A percentile compares a stretch with the other conserved stretches of the same genome.
Conservation (phyloP, 2,329 filamentous ascomycete genomes). For the Exophiala lecanii-corni region DNA sequence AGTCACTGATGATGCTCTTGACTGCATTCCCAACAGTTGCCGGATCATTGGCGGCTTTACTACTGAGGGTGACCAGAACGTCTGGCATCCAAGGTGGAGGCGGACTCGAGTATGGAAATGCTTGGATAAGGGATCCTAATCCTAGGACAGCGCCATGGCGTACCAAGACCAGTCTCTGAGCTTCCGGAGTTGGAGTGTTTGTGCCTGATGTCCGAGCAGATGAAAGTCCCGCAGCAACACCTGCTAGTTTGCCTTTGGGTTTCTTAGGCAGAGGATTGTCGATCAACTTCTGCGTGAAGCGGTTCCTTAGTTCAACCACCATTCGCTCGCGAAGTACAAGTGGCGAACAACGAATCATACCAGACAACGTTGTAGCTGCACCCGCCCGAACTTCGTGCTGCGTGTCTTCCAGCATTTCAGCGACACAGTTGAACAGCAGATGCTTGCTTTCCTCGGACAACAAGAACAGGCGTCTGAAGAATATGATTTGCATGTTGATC, state of each 20-base stretch:
- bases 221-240: slow-evolving; percentile 29
- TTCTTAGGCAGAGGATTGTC: slow-evolving; percentile 83
- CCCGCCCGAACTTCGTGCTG: slow-evolving; percentile 93
- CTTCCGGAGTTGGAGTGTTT: slow-evolving; percentile 48
- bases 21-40: slow-evolving; percentile 94
- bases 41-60: slow-evolving; percentile 78
- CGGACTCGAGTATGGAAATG: slow-evolving; percentile 92
- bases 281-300: slow-evolving; percentile 73
- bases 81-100: slow-evolving; percentile 93
- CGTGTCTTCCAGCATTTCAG: slow-evolving; percentile 84
- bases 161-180: slow-evolving; percentile 70
- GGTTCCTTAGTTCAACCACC: slow-evolving; percentile 67
- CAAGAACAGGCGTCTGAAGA: slow-evolving; percentile 92
- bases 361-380: slow-evolving; percentile 86
- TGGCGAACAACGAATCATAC: slow-evolving; percentile 97
- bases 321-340: slow-evolving; percentile 71
- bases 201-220: slow-evolving; percentile 42
- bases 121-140: slow-evolving; percentile 83
- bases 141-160: slow-evolving; percentile 90
- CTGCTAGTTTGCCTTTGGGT: slow-evolving; percentile 34
- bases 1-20: slow-evolving; percentile 88
- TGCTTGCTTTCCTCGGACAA: slow-evolving; percentile 70
- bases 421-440: slow-evolving; percentile 84
- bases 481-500: slow-evolving; percentile 98
- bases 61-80: slow-evolving; percentile 77